These are phyloP conservation scores for Heliocybe sulcata DNA, from an alignment of 1,284 basidiomycete genomes.

Conservation along the genomic window DNA sequence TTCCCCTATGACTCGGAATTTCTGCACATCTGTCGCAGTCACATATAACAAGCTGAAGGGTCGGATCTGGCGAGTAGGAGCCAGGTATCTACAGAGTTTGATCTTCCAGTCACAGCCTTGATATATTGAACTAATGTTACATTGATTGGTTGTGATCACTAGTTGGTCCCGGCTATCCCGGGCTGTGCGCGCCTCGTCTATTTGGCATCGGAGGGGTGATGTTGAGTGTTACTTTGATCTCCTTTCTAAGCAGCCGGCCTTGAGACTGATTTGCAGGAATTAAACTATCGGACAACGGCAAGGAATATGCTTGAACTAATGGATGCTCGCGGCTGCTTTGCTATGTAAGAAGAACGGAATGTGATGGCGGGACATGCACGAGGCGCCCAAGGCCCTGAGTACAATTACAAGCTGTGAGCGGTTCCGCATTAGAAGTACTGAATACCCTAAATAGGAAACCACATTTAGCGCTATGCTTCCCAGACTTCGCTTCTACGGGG, in stretches of 20 bases:
- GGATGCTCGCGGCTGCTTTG: background rate
- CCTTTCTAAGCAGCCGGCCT: background rate
- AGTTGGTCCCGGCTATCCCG: background rate
- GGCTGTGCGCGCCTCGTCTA: background rate
- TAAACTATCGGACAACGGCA: background rate
- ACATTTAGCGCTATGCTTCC: background rate
- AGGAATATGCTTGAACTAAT: background rate
- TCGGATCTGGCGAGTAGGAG: no score
- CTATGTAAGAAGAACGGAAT: background rate
- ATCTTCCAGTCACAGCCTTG: no score
- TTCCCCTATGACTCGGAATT: background rate
- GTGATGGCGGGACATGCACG: background rate
- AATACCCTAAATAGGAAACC: background rate
- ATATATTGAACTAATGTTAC: background rate
- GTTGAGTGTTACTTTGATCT: background rate
- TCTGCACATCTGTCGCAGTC: no score
- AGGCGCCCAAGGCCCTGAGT: constrained; percentile 2
- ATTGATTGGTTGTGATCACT: background rate
- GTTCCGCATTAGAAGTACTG: background rate
- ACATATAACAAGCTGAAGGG: no score
- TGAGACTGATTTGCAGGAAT: background rate
- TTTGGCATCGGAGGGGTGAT: background rate
- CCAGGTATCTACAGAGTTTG: no score
- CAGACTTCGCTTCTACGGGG: background rate
- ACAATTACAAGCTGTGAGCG: background rate